Conservation (phyloP, 768 basidiomycete species). For the Cyathus striatus region DNA sequence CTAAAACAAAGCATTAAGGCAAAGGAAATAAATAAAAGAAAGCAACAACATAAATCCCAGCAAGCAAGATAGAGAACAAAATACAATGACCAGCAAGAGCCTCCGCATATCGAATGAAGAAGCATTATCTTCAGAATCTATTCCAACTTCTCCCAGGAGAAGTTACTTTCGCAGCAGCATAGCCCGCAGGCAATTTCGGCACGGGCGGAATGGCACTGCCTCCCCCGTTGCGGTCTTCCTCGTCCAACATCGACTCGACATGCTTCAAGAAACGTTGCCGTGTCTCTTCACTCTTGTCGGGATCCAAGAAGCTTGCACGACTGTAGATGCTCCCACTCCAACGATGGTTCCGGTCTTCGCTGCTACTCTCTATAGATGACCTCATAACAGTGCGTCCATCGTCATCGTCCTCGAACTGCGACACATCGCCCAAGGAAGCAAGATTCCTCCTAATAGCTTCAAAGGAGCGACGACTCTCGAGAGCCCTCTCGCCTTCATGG, state of each 20-base stretch:
- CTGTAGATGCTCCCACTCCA: slow-evolving; percentile 46
- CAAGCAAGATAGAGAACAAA: not conserved
- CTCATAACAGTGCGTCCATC: slow-evolving; percentile 18
- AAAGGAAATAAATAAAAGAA: not conserved
- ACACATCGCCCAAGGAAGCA: slow-evolving; percentile 7
- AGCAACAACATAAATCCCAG: too few species aligned
- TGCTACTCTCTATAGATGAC: slow-evolving; percentile 14
- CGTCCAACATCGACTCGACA: slow-evolving; percentile 48
- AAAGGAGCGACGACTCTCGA: slow-evolving; percentile 25
- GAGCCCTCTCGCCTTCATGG: slow-evolving; percentile 9
- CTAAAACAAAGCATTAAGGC: not conserved
- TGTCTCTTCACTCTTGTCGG: slow-evolving; percentile 43
- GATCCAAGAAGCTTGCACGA: slow-evolving; percentile 48
- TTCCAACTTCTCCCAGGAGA: slow-evolving; percentile 20
- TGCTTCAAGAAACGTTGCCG: slow-evolving; percentile 44
- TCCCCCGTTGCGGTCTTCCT: slow-evolving; percentile 17
- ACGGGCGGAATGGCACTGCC: slow-evolving; percentile 33
- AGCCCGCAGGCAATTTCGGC: slow-evolving; percentile 33
- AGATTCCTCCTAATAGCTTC: slow-evolving; percentile 8
- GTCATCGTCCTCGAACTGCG: slow-evolving; percentile 8
- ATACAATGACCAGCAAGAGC: not conserved
- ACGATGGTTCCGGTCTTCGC: slow-evolving; percentile 27
- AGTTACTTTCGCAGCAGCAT: slow-evolving; percentile 10
- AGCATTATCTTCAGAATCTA: slow-evolving; percentile 21
- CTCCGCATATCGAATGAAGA: not conserved